These are phyloP conservation scores for Pseudogymnoascus sp. DNA, from an alignment of 2,329 filamentous ascomycete species.

Conservation along the genomic window DNA sequence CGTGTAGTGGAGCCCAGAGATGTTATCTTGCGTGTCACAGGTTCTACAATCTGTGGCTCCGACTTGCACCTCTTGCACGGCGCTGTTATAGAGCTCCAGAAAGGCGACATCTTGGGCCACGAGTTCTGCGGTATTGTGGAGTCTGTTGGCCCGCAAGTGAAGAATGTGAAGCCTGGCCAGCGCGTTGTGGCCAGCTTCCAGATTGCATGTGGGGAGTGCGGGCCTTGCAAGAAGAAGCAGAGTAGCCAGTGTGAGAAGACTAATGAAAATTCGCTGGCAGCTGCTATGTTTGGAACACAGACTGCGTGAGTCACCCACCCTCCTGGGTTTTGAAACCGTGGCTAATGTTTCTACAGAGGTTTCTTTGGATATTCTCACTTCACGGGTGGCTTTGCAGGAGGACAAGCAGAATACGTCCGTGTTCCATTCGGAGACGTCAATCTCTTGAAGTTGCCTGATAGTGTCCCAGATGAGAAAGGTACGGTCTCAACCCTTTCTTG, in stretches of 20 bases:
- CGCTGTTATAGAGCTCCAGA: slow-evolving; percentile 36
- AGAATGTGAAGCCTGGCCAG: slow-evolving; percentile 43
- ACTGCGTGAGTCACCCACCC: slow-evolving; percentile 27
- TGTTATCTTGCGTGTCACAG: slow-evolving; percentile 26
- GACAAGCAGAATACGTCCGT: slow-evolving; percentile 59
- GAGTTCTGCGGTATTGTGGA: slow-evolving; percentile 54
- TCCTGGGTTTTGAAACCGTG: too few relatives aligned
- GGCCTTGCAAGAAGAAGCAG: slow-evolving; percentile 42
- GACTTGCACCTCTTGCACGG: slow-evolving; percentile 28
- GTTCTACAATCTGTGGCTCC: slow-evolving; percentile 26
- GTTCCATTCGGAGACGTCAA: slow-evolving; percentile 58
- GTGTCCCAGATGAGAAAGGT: slow-evolving; percentile 55
- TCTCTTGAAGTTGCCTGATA: slow-evolving; percentile 53
- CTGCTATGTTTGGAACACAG: slow-evolving; percentile 43
- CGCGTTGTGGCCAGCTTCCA: slow-evolving; percentile 58
- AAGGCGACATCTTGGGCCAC: slow-evolving; percentile 51
- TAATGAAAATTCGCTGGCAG: slow-evolving; percentile 52
- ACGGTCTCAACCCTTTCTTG: not conserved
- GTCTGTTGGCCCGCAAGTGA: slow-evolving; percentile 45
- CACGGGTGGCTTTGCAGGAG: slow-evolving; percentile 58
- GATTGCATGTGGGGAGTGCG: slow-evolving; percentile 49
- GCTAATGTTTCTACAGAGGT: too few relatives aligned
- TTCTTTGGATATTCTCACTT: slow-evolving; percentile 52
- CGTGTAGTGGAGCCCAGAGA: slow-evolving; percentile 24
- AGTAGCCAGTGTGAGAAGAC: slow-evolving; percentile 51